Evolutionary conservation across 169 alveolate genomes (phyloP), one percentile per base, ranked within the genome.

Genomic region (Theileria equi): DNA sequence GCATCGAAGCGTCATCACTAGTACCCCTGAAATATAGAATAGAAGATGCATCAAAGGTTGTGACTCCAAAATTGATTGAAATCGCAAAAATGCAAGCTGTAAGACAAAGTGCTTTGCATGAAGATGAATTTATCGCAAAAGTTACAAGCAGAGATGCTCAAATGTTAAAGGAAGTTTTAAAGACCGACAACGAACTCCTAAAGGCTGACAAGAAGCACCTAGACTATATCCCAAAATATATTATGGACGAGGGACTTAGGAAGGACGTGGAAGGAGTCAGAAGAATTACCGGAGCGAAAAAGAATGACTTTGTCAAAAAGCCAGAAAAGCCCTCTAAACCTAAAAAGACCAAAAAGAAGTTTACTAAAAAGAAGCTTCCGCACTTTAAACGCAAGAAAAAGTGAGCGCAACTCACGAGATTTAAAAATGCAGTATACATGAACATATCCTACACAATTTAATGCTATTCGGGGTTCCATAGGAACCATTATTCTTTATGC

Each of bases 81-180:
- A 62, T 68, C 26, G 61, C 70, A 21, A 66, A 72, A 32, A 50
- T 72, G 50, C 83, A 72, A 60, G 70, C 83, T 16, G 44, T 72
- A 40, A 35, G 77, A 25, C 74, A 72, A 40, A 62, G 77, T 44
- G 83, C 83, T 29, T 44, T 72, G 21, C 61, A 59, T 10, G 67
- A 72, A 63, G 83, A 72, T 11, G 74, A 61, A 16, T 72, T 72
- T 21, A 62, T 62, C 28, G 63, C 54, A 55, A 72, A 21, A 13
- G 74, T 60, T 41, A 57, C 40, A 49, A 50, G 63, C 31, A 61
- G 44, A 34, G 83, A 72, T 63, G 76, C 41, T 34, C 48, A 52
- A 13, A 62, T 62, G 38, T 68, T 72, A 21, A 62, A 62, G 57
- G 70, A 74, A 21, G 77, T 62, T 35, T 69, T 72, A 13, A 62